Evolutionary conservation across 331 rosid genomes (phyloP), one percentile per base, ranked within the genome.

Genomic region (Rhamnella rubrinervis): DNA sequence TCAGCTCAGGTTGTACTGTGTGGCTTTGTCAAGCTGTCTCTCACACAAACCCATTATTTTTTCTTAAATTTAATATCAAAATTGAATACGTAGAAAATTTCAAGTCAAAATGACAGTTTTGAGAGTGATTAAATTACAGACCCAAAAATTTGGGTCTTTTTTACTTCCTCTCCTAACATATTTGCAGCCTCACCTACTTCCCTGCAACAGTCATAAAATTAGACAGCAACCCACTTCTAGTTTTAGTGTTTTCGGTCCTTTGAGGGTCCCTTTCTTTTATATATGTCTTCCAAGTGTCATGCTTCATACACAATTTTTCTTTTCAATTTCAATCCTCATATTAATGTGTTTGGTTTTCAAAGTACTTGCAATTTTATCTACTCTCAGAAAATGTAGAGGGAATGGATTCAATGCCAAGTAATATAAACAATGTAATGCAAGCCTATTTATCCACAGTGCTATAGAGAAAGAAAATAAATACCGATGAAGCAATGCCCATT

Each of bases 131-230:
- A 41, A 41, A 26, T 40, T 71, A 5, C 49, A 79, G 50, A 63
- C 51, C 25, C 67, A 66, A 53, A 28, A 9, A 70, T 50, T 26
- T 66, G 59, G 57, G 50, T 63, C 58, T 74, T 1, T 53, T 5
- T 13, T 18, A 91, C 81, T 83, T 17, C 55, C 70, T 37, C 62
- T 63, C 78, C 70, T 75, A 66, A 68, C 85, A 82, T 31, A 60
- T 78, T 64, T 66, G 78, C 75, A 70, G 25, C 51, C 78, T 65
- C 90, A 85, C 59, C 97, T 16, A 83, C 89, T 44, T 51, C 80
- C 70, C 88, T 85, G 96, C 19, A 72, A 11, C 28, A 14, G 59
- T 75, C 76, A 72, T 81, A 80, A 55, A 82, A 20, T 71, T 17
- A 41, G 52, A 52, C 81, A 67, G 69, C 73, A 66, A 47, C 73